Evolutionary conservation across 139 green algal species (phyloP).

Genomic region (Haematococcus sp.): DNA sequence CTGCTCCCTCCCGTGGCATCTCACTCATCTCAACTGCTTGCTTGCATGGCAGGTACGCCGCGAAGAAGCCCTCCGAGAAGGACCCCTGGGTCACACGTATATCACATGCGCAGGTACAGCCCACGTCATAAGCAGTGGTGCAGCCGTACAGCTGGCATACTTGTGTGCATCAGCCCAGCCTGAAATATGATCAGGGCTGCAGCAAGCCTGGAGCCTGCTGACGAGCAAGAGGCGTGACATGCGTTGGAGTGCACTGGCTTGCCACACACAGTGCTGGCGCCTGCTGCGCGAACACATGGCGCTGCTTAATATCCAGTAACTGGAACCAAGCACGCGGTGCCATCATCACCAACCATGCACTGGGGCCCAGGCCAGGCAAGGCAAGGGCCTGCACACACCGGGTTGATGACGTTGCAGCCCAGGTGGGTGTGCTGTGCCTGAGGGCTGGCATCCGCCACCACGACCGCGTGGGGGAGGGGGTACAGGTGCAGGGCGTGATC

Average conservation of each 20-base stretch:
- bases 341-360: not conserved
- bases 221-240: no score
- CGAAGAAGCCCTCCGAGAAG: constrained; percentile 64
- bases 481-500: constrained; percentile 86
- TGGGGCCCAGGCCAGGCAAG: not conserved
- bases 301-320: not conserved
- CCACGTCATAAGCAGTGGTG: not conserved
- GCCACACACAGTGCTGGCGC: not conserved
- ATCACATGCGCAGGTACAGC: not conserved
- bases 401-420: constrained; percentile 71
- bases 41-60: constrained; percentile 55
- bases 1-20: constrained; percentile 20
- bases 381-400: constrained; percentile 34
- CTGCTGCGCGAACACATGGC: not conserved
- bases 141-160: not conserved
- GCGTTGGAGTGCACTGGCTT: no score
- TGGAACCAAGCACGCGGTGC: not conserved
- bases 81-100: constrained; percentile 54
- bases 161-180: no score
- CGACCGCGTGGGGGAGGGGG: constrained; percentile 75
- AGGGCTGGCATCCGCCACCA: constrained; percentile 70
- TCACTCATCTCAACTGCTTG: constrained; percentile 17
- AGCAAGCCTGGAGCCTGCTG: no score
- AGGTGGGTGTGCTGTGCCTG: constrained; percentile 51
- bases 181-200: not conserved